Evolutionary conservation across 768 basidiomycete species (phyloP).

Genomic region (Terana coerulea): DNA sequence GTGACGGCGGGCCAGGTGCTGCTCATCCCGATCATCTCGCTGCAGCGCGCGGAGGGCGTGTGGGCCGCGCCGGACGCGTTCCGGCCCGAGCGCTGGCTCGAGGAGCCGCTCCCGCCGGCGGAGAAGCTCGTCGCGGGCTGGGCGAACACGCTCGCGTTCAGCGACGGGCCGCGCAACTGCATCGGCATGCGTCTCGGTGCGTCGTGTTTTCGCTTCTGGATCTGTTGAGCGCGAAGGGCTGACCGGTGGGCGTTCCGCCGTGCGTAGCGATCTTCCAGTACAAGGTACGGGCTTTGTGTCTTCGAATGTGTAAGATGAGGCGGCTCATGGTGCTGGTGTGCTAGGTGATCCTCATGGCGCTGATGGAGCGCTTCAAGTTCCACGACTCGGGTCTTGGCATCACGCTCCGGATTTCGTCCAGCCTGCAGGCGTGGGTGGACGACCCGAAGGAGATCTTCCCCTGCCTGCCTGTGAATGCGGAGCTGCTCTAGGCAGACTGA

Average conservation of each 20-base stretch:
- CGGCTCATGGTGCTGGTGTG: background rate
- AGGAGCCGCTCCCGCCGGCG: background rate
- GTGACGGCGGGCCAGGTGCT: slow-evolving; percentile 10
- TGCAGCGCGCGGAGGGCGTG: slow-evolving; percentile 13
- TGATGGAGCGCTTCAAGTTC: slow-evolving; percentile 10
- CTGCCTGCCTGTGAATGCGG: no score
- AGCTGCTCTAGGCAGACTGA: no score
- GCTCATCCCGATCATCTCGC: slow-evolving; percentile 7
- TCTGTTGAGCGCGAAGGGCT: background rate
- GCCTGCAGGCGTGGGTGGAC: slow-evolving; percentile 15
- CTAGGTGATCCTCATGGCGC: background rate
- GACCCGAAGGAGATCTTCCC: no score
- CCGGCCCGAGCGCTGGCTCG: slow-evolving; percentile 27
- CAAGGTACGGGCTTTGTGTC: background rate
- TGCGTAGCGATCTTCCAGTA: background rate
- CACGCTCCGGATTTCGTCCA: slow-evolving; percentile 8
- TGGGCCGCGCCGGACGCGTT: slow-evolving; percentile 24
- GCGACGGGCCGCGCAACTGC: slow-evolving; percentile 24
- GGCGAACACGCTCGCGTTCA: slow-evolving; percentile 19
- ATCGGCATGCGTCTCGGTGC: slow-evolving; percentile 21
- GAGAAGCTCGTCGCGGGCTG: slow-evolving; percentile 15
- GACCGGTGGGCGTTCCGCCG: background rate
- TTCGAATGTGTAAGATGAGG: background rate
- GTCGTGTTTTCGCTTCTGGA: background rate
- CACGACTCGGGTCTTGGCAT: slow-evolving; percentile 3